Evolutionary conservation across 2,329 filamentous ascomycete genomes (phyloP).

Genomic region (Trichoderma sp.): DNA sequence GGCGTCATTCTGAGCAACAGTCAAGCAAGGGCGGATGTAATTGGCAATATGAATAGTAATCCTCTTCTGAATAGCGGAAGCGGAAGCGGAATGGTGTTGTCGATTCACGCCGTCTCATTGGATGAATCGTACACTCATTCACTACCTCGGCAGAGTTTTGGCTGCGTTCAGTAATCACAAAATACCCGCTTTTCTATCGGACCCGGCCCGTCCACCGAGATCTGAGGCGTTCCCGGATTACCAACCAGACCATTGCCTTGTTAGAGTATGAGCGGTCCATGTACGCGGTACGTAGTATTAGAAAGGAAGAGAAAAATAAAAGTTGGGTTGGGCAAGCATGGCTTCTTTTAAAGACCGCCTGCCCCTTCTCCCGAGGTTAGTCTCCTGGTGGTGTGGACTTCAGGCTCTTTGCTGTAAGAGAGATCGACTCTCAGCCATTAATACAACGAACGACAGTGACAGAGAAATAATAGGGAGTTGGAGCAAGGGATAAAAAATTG

Average conservation of each 20-base stretch:
- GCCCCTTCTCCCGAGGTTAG: not conserved
- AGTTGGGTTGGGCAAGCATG: not conserved
- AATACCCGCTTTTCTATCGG: conserved; percentile 1
- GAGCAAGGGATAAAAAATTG: not conserved
- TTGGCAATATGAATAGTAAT: not conserved
- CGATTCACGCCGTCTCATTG: not conserved
- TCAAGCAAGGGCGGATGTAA: not conserved
- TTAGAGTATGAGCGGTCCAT: not conserved
- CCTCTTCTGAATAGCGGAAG: not conserved
- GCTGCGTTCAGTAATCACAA: conserved; percentile 1
- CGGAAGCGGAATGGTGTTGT: not conserved
- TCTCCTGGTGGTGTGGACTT: not conserved
- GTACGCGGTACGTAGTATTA: not conserved
- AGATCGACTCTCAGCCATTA: not conserved
- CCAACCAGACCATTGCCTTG: not conserved
- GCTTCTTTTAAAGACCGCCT: not conserved
- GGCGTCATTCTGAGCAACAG: not conserved
- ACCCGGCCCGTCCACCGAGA: not conserved
- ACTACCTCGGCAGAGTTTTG: not conserved
- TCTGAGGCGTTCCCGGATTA: conserved; percentile 1
- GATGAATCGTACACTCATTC: not conserved
- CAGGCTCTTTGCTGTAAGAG: not conserved
- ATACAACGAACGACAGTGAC: not conserved
- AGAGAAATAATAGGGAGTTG: not conserved
- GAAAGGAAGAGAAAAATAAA: not conserved